These are phyloP conservation scores for Solanum pimpinellifolium DNA, from an alignment of 257 asterid genomes.

Conservation along the genomic window DNA sequence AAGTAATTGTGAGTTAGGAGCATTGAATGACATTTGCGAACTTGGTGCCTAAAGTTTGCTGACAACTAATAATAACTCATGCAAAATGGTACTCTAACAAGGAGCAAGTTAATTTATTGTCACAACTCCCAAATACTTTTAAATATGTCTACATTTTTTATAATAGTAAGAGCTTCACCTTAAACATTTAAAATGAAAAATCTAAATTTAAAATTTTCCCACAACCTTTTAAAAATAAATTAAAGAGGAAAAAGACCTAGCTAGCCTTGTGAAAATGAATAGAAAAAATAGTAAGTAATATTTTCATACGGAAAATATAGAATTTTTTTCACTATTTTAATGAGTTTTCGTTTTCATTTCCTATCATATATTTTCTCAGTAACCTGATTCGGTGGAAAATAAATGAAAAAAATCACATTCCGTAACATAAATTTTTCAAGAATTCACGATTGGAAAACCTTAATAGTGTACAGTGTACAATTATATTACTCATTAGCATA, in stretches of 20 bases:
- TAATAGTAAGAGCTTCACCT: neutral
- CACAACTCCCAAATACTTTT: neutral
- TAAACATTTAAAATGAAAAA: neutral
- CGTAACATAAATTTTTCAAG: no score
- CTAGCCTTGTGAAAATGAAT: no score
- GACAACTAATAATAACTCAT: neutral
- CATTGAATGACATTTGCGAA: neutral
- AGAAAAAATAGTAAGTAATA: no score
- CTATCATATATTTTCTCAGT: no score
- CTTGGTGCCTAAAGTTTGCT: neutral
- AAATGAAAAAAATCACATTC: no score
- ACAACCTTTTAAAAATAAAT: neutral
- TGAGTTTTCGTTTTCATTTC: no score
- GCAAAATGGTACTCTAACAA: neutral
- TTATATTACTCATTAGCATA: neutral
- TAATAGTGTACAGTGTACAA: no score
- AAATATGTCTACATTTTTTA: neutral
- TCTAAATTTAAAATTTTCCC: neutral
- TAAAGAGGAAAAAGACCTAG: neutral
- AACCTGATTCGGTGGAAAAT: no score
- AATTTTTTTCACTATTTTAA: accelerated
- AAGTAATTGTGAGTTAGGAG: neutral
- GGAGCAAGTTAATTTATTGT: neutral
- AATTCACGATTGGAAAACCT: neutral
- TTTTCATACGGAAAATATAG: neutral